Evolutionary conservation across 2,329 filamentous ascomycete species (phyloP).

Genomic region (Sclerotinia spermophila): DNA sequence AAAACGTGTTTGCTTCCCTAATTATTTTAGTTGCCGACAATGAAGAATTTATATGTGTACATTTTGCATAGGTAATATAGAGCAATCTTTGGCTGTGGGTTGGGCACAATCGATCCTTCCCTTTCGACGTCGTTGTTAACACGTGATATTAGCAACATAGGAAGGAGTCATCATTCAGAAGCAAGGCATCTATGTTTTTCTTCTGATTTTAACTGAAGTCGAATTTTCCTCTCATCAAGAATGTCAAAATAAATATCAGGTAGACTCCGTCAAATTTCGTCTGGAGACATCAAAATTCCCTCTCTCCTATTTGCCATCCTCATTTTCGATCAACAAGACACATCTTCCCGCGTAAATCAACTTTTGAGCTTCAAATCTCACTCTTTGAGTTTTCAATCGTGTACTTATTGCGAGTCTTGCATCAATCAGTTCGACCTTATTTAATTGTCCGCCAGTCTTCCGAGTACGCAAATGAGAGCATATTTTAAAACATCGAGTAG

Average conservation of each 20-base stretch:
- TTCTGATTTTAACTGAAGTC: not conserved
- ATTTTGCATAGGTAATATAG: not conserved
- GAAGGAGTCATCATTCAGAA: not conserved
- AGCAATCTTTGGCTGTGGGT: not conserved
- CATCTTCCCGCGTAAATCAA: not conserved
- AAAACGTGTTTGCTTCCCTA: fast-evolving
- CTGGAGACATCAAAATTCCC: not conserved
- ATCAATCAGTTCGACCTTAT: not conserved
- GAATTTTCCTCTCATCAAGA: not conserved
- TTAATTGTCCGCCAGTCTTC: not conserved
- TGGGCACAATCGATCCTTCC: not conserved
- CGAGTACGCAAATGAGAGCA: not conserved
- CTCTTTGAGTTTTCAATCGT: too few relatives aligned
- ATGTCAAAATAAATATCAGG: not conserved
- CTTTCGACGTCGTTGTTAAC: fast-evolving
- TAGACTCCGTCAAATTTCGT: not conserved
- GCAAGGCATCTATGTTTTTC: too few relatives aligned
- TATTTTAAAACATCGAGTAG: not conserved
- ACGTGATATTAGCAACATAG: not conserved
- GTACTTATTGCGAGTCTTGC: not conserved
- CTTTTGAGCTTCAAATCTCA: not conserved
- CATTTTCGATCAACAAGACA: not conserved
- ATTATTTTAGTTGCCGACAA: not conserved
- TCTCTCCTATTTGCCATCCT: not conserved
- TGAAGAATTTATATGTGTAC: too few relatives aligned